Evolutionary conservation across 192 early-diverging fungal genomes (phyloP), one percentile per base, ranked within the genome.

Genomic region (Backusella luteola): DNA sequence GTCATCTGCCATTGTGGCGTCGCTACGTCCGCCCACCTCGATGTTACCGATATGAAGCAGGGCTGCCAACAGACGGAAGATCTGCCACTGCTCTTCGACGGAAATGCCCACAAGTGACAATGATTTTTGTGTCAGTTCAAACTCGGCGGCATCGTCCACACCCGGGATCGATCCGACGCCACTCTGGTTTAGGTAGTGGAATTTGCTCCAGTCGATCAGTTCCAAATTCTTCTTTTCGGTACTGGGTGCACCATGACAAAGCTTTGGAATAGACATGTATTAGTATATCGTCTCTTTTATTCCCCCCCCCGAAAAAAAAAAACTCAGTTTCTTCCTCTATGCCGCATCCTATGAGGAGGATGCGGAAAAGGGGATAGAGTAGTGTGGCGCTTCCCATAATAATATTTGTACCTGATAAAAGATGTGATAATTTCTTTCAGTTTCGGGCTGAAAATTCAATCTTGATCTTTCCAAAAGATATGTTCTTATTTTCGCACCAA

Each of bases 401-500:
- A 29, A 29, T 52, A 53, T 53, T 39, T 34, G 49, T 78, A 85
- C 82, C 74, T 99, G 98, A 86, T 99, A 99, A 84, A 99, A 99
- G 79, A 99, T 95, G 85, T 99, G 98, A 88, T 99, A 99, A 89
- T 98, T 98, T 79, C 97, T 90, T 85, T 99, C 97, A 0, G 88
- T 89, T 38, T 90, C 87, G 0, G 97, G 97, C 85, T 99, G 98
- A 85, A 94, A 96, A 36, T 96, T 93, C 73, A 99, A 85, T 80
- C 98, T 91, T 46, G 97, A 98, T 68, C 98, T 89, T 84, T 99
- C 98, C 71, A 99, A 84, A 15, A 99, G 86, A 76, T 99, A 99
- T 2, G 97, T 99, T 71, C 98, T 90, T 79, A 98, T 97, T 63
- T 87, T 93, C 1, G 98, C 98, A 53, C 96, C 97, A 74, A 94